These are phyloP conservation scores for Glebionis coronaria DNA, from an alignment of 129 eudicot species.

Conservation along the genomic window DNA sequence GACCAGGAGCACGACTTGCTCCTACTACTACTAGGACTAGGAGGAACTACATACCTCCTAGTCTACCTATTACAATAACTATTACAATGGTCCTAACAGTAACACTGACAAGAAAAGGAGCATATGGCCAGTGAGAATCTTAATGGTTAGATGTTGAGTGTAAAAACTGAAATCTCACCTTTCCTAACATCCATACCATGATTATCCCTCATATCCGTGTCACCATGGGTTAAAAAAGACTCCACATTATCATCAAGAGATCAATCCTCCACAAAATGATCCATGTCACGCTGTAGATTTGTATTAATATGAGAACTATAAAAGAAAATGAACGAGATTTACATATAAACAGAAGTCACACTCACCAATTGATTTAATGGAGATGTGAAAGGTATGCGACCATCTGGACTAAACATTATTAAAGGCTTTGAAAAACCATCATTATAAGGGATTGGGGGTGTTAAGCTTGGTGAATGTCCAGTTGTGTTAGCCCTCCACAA, in stretches of 20 bases:
- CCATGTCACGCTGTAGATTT: constrained; percentile 61
- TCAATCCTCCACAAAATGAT: constrained; percentile 98
- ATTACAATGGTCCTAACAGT: constrained; percentile 68
- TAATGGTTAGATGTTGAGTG: not conserved
- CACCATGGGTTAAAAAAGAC: constrained; percentile 92
- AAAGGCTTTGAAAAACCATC: constrained; percentile 67
- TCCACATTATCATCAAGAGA: constrained; percentile 91
- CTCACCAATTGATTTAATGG: constrained; percentile 89
- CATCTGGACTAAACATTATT: constrained; percentile 82
- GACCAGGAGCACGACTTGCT: too few species aligned
- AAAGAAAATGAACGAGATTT: not conserved
- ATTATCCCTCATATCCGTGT: constrained; percentile 73
- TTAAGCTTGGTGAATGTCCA: constrained; percentile 68
- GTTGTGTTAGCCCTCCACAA: constrained; percentile 95
- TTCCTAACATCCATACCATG: constrained; percentile 92
- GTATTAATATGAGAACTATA: constrained; percentile 28
- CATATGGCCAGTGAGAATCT: not conserved
- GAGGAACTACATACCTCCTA: too few species aligned
- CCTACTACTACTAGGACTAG: too few species aligned
- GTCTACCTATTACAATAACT: constrained; percentile 87
- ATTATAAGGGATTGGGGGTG: constrained; percentile 64
- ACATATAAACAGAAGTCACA: constrained; percentile 18
- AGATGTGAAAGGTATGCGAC: constrained; percentile 68
- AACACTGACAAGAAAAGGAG: constrained; percentile 42
- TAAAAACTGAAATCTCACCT: constrained; percentile 37